Evolutionary conservation across 805 yeast genomes (phyloP).

Genomic region (Yarrowia sp.): DNA sequence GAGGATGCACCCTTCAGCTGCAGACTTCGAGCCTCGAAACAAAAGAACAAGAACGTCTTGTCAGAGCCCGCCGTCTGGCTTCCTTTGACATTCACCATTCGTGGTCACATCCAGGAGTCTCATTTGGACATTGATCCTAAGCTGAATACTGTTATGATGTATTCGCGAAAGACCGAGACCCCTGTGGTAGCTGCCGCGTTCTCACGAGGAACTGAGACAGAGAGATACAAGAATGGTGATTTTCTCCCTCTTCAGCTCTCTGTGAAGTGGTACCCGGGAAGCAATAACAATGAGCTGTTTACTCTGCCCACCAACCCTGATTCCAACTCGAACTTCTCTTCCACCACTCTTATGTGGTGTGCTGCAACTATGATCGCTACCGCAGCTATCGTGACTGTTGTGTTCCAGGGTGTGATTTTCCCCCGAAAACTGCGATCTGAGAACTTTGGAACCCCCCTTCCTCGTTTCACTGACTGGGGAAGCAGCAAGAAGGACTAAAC

Average conservation of each 20-base stretch:
- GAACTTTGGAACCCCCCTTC: constrained; percentile 30
- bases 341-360: constrained; percentile 34
- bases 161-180: constrained; percentile 50
- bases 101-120: constrained; percentile 71
- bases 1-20: constrained; percentile 81
- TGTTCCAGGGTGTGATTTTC: constrained; percentile 38
- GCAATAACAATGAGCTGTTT: constrained; percentile 16
- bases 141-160: constrained; percentile 60
- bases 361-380: constrained; percentile 39
- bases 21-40: constrained; percentile 50
- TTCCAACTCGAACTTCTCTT: constrained; percentile 40
- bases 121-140: constrained; percentile 71
- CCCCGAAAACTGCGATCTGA: constrained; percentile 38
- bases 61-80: constrained; percentile 45
- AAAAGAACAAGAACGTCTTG: constrained; percentile 13
- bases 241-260: constrained; percentile 62
- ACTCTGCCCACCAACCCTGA: constrained; percentile 40
- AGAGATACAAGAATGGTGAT: constrained; percentile 72
- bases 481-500: constrained; percentile 37
- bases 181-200: constrained; percentile 64
- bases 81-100: constrained; percentile 67
- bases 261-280: constrained; percentile 58
- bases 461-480: constrained; percentile 28
- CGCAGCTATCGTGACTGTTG: constrained; percentile 36
- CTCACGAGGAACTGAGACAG: constrained; percentile 66